Percentiles rank a stretch among this genome's conserved stretches.
Conservation (phyloP, 257 asterid genomes). For the Solanum neorickii region DNA sequence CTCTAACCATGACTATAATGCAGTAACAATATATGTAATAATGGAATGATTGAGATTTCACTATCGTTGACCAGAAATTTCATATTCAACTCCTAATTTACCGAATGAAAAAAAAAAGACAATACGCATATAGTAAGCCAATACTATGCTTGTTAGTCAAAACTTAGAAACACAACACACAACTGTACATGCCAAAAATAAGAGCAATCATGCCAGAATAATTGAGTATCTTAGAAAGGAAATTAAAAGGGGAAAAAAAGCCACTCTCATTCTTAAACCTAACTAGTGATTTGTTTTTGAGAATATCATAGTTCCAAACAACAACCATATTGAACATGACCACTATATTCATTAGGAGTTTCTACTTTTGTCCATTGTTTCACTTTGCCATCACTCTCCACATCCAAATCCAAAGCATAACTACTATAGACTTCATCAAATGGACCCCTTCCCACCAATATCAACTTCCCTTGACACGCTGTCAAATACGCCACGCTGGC, state of each 20-base stretch:
- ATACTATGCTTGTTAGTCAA: neutral
- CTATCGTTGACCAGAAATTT: neutral
- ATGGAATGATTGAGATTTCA: neutral
- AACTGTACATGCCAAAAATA: neutral
- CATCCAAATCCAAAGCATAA: neutral
- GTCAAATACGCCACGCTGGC: neutral
- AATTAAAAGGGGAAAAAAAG: neutral
- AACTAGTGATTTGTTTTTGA: neutral
- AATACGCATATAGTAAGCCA: neutral
- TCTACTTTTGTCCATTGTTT: neutral
- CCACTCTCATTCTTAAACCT: neutral
- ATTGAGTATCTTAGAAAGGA: neutral
- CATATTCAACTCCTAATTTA: neutral
- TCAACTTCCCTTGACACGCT: neutral
- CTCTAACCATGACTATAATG: neutral
- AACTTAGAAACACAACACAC: neutral
- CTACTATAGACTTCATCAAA: neutral
- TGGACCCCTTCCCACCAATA: neutral
- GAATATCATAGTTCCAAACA: neutral
- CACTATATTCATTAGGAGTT: neutral
- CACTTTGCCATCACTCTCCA: neutral
- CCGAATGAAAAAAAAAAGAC: neutral
- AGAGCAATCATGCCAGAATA: neutral
- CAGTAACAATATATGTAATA: neutral
- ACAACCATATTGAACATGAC: slow-evolving; percentile 1